Evolutionary conservation across 2,329 filamentous ascomycete genomes (phyloP).

Genomic region (Neurospora sp.): DNA sequence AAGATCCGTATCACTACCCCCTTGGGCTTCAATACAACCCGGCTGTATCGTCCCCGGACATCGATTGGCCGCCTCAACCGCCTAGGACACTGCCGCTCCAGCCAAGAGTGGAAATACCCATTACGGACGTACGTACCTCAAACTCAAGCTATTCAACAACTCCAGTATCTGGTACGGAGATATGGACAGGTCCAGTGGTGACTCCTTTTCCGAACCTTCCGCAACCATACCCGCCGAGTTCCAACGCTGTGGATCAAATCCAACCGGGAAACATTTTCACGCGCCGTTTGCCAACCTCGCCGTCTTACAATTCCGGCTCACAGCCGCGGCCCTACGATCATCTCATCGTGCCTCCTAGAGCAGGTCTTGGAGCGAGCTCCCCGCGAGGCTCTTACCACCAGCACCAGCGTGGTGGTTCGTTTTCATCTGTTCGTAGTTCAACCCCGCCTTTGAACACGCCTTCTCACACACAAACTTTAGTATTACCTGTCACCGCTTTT

Average conservation of each 20-base stretch:
- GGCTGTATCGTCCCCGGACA: no score
- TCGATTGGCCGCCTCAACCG: no score
- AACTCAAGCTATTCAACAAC: not conserved
- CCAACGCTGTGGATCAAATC: not conserved
- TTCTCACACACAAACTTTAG: conserved; percentile 37
- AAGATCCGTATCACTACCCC: no score
- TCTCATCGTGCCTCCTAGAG: not conserved
- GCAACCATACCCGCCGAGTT: conserved; percentile 10
- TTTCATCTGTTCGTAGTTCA: conserved; percentile 38
- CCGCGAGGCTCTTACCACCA: conserved; percentile 8
- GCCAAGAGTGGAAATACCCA: not conserved
- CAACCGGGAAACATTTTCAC: not conserved
- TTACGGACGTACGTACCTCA: not conserved
- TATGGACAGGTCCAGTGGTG: not conserved
- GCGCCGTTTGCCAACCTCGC: not conserved
- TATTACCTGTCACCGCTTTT: conserved; percentile 33
- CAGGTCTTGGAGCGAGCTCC: not conserved
- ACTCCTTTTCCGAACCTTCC: not conserved
- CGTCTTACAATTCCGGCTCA: not conserved
- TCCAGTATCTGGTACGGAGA: not conserved
- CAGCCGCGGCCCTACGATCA: not conserved
- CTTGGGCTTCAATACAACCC: no score
- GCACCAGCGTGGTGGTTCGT: conserved; percentile 26
- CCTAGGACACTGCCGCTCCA: not conserved
- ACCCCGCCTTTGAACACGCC: conserved; percentile 35